phyloP scores from a whole-genome alignment of 1,284 basidiomycete species.

The Pseudozyma sp. region DNA sequence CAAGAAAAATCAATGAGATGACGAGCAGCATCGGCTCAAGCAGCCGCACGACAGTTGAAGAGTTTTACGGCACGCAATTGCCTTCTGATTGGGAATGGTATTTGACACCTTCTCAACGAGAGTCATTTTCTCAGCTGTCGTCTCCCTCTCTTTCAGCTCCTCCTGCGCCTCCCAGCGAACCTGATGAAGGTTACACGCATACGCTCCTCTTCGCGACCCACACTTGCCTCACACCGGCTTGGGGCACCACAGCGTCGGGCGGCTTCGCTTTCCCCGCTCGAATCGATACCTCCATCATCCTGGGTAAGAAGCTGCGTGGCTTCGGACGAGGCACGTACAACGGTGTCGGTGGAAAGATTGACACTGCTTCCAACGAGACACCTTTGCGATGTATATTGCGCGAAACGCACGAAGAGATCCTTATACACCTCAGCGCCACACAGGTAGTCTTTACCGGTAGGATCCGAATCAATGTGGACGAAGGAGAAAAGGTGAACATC shows the following conservation, averaged over 20 bases:
- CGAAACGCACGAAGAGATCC: conserved; percentile 23
- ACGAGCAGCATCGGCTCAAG: too few relatives aligned
- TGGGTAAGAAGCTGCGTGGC: conserved; percentile 19
- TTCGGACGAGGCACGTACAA: conserved; percentile 23
- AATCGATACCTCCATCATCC: background rate
- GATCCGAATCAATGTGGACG: conserved; percentile 11
- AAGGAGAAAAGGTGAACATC: conserved; percentile 13
- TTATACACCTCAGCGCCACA: background rate
- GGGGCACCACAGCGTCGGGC: too few relatives aligned
- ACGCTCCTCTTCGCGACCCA: conserved; percentile 18
- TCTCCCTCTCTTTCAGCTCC: background rate
- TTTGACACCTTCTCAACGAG: background rate
- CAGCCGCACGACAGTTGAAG: too few relatives aligned
- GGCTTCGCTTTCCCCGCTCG: too few relatives aligned
- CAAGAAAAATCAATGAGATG: too few relatives aligned
- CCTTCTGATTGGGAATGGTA: background rate
- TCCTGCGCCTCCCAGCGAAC: background rate
- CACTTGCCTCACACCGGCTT: background rate
- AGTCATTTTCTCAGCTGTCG: background rate
- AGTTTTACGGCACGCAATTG: background rate
- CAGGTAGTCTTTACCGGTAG: conserved; percentile 6
- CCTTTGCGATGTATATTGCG: conserved; percentile 6
- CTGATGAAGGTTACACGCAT: conserved; percentile 18
- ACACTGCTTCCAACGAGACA: conserved; percentile 2
- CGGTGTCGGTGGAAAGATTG: conserved; percentile 30